Conservation (phyloP, 2,329 filamentous ascomycete genomes). For the Aspergillus ibericus region DNA sequence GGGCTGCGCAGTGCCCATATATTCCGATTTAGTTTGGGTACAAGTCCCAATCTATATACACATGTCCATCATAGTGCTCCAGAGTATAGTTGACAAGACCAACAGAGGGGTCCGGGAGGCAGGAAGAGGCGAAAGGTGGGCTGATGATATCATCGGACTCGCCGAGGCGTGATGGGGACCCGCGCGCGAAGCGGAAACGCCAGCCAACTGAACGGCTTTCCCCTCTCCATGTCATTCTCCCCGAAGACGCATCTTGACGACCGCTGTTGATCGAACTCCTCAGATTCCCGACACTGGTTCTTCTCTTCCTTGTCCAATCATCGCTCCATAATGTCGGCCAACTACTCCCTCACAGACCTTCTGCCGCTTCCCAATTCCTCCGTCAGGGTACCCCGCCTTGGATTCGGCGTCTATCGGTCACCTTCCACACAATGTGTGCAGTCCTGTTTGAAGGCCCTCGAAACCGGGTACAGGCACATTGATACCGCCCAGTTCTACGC, state of each 20-base stretch:
- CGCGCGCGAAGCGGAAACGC: not conserved
- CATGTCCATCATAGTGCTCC: not conserved
- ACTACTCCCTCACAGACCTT: slow-evolving; percentile 49
- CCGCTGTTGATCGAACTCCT: not conserved
- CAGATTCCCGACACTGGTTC: not conserved
- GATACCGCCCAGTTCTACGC: slow-evolving; percentile 66
- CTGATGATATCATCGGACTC: slow-evolving; percentile 1
- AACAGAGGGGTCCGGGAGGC: not conserved
- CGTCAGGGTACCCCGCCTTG: slow-evolving; percentile 63
- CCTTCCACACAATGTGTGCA: slow-evolving; percentile 54
- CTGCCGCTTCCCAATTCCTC: slow-evolving; percentile 53
- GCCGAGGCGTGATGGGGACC: not conserved
- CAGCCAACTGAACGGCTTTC: not conserved
- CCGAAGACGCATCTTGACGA: not conserved
- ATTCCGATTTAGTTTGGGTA: not conserved
- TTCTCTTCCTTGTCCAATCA: not conserved
- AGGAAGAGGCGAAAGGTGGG: not conserved
- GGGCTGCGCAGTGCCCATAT: not conserved
- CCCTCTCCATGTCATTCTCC: not conserved
- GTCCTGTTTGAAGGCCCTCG: slow-evolving; percentile 59
- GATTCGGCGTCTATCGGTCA: slow-evolving; percentile 70
- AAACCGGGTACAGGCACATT: slow-evolving; percentile 55
- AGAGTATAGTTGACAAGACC: not conserved
- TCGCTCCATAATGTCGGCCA: slow-evolving; percentile 29
- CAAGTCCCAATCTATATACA: not conserved